These are phyloP conservation scores for Aspergillus ostianus DNA, from an alignment of 495 filamentous ascomycete genomes.

Conservation along the genomic window DNA sequence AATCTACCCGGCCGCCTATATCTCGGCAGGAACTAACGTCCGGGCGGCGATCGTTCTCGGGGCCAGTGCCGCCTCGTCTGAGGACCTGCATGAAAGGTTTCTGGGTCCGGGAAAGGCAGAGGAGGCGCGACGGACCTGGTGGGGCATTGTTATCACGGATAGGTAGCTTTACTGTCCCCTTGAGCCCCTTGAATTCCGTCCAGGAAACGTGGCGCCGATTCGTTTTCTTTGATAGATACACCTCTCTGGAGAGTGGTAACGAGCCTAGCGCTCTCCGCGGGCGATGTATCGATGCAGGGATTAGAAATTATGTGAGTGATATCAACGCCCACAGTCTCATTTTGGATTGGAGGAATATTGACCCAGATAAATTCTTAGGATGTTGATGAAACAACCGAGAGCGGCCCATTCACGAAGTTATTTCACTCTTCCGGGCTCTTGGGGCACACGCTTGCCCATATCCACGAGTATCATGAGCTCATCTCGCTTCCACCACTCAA, in stretches of 20 bases:
- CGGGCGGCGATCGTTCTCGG: conserved; percentile 5
- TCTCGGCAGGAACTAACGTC: conserved; percentile 4
- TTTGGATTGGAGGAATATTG: neutral
- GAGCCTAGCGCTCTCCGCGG: neutral
- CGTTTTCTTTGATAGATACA: neutral
- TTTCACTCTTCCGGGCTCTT: conserved; percentile 5
- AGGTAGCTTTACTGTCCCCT: neutral
- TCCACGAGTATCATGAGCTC: conserved; percentile 3
- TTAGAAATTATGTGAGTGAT: neutral
- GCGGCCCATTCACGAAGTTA: neutral
- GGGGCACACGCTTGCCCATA: conserved; percentile 1
- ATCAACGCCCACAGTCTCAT: neutral
- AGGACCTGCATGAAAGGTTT: neutral
- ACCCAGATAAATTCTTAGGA: neutral
- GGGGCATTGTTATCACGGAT: conserved; percentile 7
- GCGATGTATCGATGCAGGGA: neutral
- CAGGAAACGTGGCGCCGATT: neutral
- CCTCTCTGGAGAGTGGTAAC: conserved; percentile 1
- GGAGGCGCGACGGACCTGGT: conserved; percentile 7
- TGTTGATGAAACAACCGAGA: neutral
- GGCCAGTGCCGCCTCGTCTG: neutral
- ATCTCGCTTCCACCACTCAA: neutral
- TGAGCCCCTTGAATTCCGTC: neutral
- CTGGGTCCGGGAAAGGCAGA: neutral
- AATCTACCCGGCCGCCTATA: conserved; percentile 5